Conservation (phyloP, 2,329 filamentous ascomycete genomes). For the Trichoderma oligosporum region DNA sequence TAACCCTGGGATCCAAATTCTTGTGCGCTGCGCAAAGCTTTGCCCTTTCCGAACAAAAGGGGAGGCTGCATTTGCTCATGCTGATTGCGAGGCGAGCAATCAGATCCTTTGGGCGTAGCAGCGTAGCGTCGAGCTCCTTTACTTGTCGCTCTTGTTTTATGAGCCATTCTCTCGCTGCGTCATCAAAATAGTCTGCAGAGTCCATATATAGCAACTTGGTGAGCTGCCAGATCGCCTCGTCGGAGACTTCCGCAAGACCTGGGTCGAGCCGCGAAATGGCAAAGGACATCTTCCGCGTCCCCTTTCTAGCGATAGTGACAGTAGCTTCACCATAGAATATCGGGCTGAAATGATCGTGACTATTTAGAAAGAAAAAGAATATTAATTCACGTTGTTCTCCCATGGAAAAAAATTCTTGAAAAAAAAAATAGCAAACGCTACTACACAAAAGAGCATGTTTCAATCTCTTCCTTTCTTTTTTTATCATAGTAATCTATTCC, state of each 20-base stretch:
- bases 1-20: conserved; percentile 40
- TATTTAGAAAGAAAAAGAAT: neutral
- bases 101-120: conserved; percentile 29
- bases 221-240: conserved; percentile 31
- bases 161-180: conserved; percentile 37
- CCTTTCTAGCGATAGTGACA: neutral
- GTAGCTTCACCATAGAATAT: neutral
- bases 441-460: neutral
- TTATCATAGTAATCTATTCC: neutral
- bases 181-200: conserved; percentile 20
- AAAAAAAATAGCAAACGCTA: too few relatives aligned
- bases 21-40: conserved; percentile 42
- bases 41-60: conserved; percentile 30
- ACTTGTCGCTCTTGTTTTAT: conserved; percentile 30
- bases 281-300: conserved; percentile 21
- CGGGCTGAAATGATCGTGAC: too few relatives aligned
- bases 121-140: conserved; percentile 13
- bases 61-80: conserved; percentile 26
- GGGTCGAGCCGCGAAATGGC: conserved; percentile 20
- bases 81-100: conserved; percentile 34
- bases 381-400: neutral
- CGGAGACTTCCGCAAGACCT: conserved; percentile 23
- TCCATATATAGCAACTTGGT: conserved; percentile 38
- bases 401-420: too few relatives aligned
- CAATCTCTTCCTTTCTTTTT: neutral